phyloP scores from a whole-genome alignment of 192 early-diverging fungal genomes.

The Geranomyces michiganensis region DNA sequence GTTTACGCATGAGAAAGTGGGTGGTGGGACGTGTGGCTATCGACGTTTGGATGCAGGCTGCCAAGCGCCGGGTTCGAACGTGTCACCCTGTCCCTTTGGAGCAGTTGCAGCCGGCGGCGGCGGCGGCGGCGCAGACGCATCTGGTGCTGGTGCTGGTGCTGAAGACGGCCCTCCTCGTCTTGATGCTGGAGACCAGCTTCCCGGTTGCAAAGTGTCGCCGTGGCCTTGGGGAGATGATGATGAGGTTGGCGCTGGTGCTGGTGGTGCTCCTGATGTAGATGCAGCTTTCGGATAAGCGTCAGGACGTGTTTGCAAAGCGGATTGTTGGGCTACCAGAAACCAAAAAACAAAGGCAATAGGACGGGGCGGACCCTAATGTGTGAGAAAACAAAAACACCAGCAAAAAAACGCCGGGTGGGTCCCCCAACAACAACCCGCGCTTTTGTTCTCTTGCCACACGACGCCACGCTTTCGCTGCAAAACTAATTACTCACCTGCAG shows the following conservation, averaged over 20 bases:
- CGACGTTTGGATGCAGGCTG: slow-evolving; percentile 12
- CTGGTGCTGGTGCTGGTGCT: slow-evolving; percentile 7
- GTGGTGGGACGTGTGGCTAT: too few relatives aligned
- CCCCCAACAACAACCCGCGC: too few relatives aligned
- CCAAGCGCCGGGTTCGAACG: slow-evolving; percentile 39
- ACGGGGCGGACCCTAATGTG: too few relatives aligned
- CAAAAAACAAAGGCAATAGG: too few relatives aligned
- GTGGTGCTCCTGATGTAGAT: background rate
- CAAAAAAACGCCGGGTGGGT: too few relatives aligned
- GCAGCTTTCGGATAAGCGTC: too few relatives aligned
- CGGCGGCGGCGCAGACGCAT: slow-evolving; percentile 1
- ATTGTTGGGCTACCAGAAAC: too few relatives aligned
- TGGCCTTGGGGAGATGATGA: slow-evolving; percentile 14
- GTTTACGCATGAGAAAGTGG: too few relatives aligned
- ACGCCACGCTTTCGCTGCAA: too few relatives aligned
- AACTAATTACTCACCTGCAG: background rate
- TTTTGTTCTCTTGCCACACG: too few relatives aligned
- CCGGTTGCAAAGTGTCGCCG: slow-evolving; percentile 32
- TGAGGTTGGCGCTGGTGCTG: background rate
- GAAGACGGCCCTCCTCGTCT: background rate
- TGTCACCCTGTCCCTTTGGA: slow-evolving; percentile 39
- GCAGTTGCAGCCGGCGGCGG: slow-evolving; percentile 5
- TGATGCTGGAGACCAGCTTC: slow-evolving; percentile 23
- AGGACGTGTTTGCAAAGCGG: too few relatives aligned
- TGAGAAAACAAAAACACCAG: too few relatives aligned